Evolutionary conservation across 495 filamentous ascomycete genomes (phyloP).

Genomic region (Penicillium manginii): DNA sequence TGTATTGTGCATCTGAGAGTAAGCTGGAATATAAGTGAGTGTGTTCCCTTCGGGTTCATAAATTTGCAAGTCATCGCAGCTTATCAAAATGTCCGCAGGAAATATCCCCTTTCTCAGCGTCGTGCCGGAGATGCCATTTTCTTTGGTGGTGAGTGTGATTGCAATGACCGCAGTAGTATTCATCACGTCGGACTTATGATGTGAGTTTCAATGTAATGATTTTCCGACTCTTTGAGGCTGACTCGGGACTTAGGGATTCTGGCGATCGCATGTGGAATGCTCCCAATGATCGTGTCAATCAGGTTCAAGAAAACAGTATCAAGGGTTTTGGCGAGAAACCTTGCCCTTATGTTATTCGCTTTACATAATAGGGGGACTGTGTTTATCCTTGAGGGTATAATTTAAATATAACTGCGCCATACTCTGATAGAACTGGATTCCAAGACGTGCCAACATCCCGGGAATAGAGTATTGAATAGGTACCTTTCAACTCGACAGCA

Average conservation of each 20-base stretch:
- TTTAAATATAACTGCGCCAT: neutral
- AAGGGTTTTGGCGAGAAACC: conserved; percentile 17
- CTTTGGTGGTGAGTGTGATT: conserved; percentile 24
- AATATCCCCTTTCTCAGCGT: conserved; percentile 23
- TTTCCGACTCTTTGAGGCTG: neutral
- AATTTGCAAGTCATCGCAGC: neutral
- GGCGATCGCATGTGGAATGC: conserved; percentile 31
- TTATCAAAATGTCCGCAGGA: conserved; percentile 5
- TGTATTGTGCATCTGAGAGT: conserved; percentile 24
- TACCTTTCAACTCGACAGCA: no score
- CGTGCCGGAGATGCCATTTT: conserved; percentile 23
- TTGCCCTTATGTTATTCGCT: conserved; percentile 24
- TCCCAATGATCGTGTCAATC: conserved; percentile 23
- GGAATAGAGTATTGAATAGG: no score
- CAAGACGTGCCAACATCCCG: no score
- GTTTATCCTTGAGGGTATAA: no score
- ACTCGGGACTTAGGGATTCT: conserved; percentile 14
- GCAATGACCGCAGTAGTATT: conserved; percentile 16
- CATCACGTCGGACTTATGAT: conserved; percentile 27
- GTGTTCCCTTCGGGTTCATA: neutral
- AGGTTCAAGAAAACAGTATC: conserved; percentile 26
- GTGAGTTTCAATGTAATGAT: conserved; percentile 2
- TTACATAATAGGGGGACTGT: neutral
- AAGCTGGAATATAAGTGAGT: conserved; percentile 21
- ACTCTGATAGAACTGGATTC: neutral